Conservation (phyloP, 805 yeast genomes). For the Blastobotrys robertii region DNA sequence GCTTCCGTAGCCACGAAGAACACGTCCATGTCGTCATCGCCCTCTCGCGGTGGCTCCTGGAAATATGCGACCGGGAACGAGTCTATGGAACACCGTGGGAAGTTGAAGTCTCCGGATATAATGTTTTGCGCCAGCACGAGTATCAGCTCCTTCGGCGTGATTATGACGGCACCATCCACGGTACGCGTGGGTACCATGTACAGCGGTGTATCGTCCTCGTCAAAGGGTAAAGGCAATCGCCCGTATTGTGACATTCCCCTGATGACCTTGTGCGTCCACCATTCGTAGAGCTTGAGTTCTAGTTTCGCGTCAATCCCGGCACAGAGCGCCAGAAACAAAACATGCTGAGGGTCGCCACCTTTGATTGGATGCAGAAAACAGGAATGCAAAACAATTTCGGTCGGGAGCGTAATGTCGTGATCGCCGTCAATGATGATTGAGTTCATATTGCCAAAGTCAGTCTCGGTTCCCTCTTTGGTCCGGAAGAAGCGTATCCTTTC, state of each 20-base stretch:
- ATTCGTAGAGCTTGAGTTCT: constrained; percentile 9
- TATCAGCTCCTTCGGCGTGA: constrained; percentile 32
- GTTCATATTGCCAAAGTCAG: no score
- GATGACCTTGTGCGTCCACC: constrained; percentile 8
- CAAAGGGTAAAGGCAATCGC: constrained; percentile 29
- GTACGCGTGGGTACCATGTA: constrained; percentile 29
- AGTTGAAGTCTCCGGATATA: constrained; percentile 37
- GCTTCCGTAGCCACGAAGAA: no score
- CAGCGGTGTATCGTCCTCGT: constrained; percentile 34
- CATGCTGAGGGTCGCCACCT: constrained; percentile 1
- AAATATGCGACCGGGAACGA: constrained; percentile 35
- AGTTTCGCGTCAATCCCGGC: background rate
- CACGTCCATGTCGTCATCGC: no score
- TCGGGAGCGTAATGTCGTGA: no score
- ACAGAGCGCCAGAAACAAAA: constrained; percentile 5
- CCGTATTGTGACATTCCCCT: constrained; percentile 3
- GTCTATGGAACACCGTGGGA: constrained; percentile 18
- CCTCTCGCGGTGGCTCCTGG: constrained; percentile 9
- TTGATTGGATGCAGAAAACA: constrained; percentile 6
- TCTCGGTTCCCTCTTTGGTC: no score
- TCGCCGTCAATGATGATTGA: no score
- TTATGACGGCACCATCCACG: constrained; percentile 28
- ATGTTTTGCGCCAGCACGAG: constrained; percentile 36
- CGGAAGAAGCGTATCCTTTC: no score
- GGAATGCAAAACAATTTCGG: background rate